phyloP scores from a whole-genome alignment of 2,329 filamentous ascomycete genomes.

The Orbilia brochopaga region DNA sequence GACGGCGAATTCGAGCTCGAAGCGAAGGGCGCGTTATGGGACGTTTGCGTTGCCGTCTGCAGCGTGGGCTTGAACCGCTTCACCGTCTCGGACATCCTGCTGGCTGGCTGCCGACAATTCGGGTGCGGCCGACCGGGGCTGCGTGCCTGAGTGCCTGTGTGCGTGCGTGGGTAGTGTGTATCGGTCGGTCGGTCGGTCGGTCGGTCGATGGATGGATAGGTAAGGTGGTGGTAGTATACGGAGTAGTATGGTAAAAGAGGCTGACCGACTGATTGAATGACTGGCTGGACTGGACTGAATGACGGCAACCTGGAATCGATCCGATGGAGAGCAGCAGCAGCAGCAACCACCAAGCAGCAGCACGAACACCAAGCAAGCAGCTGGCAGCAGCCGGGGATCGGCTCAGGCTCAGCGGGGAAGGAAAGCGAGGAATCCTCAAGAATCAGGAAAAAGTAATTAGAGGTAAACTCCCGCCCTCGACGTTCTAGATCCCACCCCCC shows the following conservation, averaged over 20 bases:
- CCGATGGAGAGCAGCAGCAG: neutral
- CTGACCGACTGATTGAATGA: neutral
- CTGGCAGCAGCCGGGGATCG: neutral
- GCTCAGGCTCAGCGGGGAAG: neutral
- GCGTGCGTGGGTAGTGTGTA: too few relatives aligned
- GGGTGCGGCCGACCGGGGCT: too few relatives aligned
- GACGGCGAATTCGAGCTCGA: neutral
- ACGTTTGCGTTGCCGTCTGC: conserved; percentile 1
- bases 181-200: too few relatives aligned
- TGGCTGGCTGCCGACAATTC: neutral
- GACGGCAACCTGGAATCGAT: neutral
- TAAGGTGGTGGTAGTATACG: too few relatives aligned
- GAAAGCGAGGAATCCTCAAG: neutral
- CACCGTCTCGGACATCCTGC: neutral
- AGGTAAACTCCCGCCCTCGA: neutral
- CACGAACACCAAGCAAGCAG: too few relatives aligned
- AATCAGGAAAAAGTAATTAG: too few relatives aligned
- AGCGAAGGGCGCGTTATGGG: neutral
- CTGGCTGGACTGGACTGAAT: neutral
- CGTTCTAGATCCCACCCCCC: neutral
- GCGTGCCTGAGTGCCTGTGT: too few relatives aligned
- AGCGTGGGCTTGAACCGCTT: conserved; percentile 3
- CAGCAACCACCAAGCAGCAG: too few relatives aligned
- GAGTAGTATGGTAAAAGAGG: neutral
- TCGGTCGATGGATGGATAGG: too few relatives aligned